Percentiles rank a stretch among this genome's conserved stretches.
Conservation (phyloP, 179 eudicot genomes). For the Spergularia azorica region DNA sequence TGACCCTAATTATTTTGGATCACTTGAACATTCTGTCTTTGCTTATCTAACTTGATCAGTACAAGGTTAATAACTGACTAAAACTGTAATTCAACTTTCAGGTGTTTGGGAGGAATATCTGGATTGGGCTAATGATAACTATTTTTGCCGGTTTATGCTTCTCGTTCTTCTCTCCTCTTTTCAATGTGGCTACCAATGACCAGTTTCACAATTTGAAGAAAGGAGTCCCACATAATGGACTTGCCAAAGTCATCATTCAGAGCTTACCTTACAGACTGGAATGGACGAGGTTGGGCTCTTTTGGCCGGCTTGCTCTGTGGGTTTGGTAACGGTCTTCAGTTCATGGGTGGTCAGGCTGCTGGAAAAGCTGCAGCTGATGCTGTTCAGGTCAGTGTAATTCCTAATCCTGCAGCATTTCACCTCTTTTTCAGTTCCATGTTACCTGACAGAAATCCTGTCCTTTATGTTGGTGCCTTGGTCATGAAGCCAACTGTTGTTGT, state of each 20-base stretch:
- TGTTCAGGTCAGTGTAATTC: slow-evolving; percentile 63
- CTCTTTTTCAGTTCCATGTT: no score
- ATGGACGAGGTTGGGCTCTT: slow-evolving; percentile 88
- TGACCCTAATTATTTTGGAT: no score
- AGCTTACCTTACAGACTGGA: slow-evolving; percentile 73
- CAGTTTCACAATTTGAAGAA: slow-evolving; percentile 60
- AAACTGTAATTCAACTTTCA: slow-evolving; percentile 20
- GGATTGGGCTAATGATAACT: slow-evolving; percentile 71
- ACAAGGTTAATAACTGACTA: neutral
- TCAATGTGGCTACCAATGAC: slow-evolving; percentile 88
- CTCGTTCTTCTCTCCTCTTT: slow-evolving; percentile 86
- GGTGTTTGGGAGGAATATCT: slow-evolving; percentile 74
- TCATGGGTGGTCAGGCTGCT: slow-evolving; percentile 98
- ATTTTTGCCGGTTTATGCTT: slow-evolving; percentile 79
- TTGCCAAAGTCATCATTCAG: slow-evolving; percentile 63
- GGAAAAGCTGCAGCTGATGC: slow-evolving; percentile 99
- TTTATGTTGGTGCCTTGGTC: neutral
- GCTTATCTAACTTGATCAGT: neutral
- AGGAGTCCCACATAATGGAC: slow-evolving; percentile 48
- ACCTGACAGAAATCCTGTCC: no score
- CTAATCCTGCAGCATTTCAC: neutral
- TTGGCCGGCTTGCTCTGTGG: slow-evolving; percentile 85
- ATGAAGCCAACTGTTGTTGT: neutral
- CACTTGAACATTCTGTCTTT: no score
- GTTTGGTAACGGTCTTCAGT: slow-evolving; percentile 92